Evolutionary conservation across 2,329 filamentous ascomycete species (phyloP).

Genomic region (Delphinella strobiligena): DNA sequence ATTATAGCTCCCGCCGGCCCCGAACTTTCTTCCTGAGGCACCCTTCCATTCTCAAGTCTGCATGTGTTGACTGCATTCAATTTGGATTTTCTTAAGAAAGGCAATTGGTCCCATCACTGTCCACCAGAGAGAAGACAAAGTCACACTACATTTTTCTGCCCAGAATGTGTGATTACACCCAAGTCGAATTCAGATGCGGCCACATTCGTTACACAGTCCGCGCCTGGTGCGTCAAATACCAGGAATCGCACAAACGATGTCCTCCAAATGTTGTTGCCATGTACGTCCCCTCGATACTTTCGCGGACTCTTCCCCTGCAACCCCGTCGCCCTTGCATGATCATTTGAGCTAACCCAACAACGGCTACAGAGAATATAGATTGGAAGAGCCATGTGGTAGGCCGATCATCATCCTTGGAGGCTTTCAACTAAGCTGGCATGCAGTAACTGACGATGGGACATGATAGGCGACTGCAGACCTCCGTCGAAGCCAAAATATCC

Average conservation of each 20-base stretch:
- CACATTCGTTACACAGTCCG: constrained; percentile 44
- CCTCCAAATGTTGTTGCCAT: constrained; percentile 42
- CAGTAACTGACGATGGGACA: neutral
- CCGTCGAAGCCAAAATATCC: neutral
- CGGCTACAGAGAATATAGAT: constrained; percentile 30
- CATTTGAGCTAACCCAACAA: neutral
- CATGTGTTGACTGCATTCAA: neutral
- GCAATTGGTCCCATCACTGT: neutral
- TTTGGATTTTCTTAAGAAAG: neutral
- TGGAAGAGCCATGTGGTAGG: constrained; percentile 37
- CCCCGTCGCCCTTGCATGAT: neutral
- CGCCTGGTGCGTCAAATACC: constrained; percentile 42
- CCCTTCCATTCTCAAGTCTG: neutral
- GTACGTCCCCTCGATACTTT: constrained; percentile 19
- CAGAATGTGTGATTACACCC: constrained; percentile 47
- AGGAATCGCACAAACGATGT: constrained; percentile 44
- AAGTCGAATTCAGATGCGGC: constrained; percentile 45
- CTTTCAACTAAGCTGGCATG: neutral
- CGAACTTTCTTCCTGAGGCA: too few relatives aligned
- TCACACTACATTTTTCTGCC: neutral
- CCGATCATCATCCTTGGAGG: neutral
- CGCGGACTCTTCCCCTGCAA: neutral
- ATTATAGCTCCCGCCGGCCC: too few relatives aligned
- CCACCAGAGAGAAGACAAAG: neutral
- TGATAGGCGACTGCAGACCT: neutral